Conservation (phyloP, 1,139 yeast genomes). For the Arxiozyma bovina region DNA sequence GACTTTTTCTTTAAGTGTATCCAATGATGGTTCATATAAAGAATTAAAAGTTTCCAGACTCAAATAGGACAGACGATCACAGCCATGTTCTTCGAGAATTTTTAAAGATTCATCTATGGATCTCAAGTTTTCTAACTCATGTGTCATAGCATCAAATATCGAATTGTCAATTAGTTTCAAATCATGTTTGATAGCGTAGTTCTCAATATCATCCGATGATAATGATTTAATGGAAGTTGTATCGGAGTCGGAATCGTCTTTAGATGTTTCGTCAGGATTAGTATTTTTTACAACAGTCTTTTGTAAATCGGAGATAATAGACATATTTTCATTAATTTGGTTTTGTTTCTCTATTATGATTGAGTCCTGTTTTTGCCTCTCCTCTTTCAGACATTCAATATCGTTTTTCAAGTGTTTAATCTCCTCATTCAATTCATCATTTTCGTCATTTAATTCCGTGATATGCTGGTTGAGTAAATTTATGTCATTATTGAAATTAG, state of each 20-base stretch:
- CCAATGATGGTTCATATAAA: conserved; percentile 8
- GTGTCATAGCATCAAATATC: neutral
- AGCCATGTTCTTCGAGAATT: neutral
- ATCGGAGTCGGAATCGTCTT: neutral
- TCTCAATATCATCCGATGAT: conserved; percentile 16
- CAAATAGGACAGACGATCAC: neutral
- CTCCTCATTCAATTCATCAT: conserved; percentile 5
- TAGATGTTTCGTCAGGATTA: neutral
- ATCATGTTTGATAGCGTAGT: conserved; percentile 27
- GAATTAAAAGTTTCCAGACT: neutral
- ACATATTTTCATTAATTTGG: neutral
- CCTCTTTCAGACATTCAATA: conserved; percentile 2
- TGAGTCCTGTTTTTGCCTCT: neutral
- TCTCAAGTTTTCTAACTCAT: conserved; percentile 1
- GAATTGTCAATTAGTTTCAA: conserved; percentile 3
- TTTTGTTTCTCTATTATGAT: neutral
- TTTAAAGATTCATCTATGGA: conserved; percentile 1
- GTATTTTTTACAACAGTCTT: neutral
- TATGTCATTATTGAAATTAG: conserved; percentile 3
- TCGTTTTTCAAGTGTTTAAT: conserved; percentile 4
- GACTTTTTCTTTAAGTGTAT: conserved; percentile 3
- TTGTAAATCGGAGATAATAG: neutral
- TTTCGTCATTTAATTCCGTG: conserved; percentile 14
- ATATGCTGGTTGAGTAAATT: conserved; percentile 8
- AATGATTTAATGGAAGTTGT: conserved; percentile 2